A percentile compares a stretch with the other conserved stretches of the same genome.
Conservation (phyloP, 2,329 filamentous ascomycete genomes). For the Diaporthe citrichinensis region DNA sequence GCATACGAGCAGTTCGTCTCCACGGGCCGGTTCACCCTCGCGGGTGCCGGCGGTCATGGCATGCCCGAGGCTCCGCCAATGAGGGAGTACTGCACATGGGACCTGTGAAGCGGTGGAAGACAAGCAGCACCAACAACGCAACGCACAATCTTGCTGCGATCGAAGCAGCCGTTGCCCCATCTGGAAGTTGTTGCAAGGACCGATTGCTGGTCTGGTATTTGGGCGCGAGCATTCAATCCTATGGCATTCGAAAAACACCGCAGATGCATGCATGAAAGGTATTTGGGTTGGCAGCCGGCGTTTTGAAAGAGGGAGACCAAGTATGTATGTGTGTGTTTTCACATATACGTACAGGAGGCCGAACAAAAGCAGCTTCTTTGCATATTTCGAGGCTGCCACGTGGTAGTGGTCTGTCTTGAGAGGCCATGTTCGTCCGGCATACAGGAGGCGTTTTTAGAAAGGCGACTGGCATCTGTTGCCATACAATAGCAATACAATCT, state of each 20-base stretch:
- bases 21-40: constrained; percentile 76
- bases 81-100: constrained; percentile 81
- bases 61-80: constrained; percentile 86
- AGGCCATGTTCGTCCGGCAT: neutral
- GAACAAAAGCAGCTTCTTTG: constrained; percentile 22
- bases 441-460: constrained; percentile 12
- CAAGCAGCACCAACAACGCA: neutral
- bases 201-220: neutral
- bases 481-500: constrained; percentile 7
- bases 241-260: neutral
- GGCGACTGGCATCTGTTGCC: constrained; percentile 9
- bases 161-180: too few species aligned
- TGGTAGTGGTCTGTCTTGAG: neutral
- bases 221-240: neutral
- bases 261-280: constrained; percentile 2
- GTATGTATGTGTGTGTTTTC: neutral
- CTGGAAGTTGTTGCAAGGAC: neutral
- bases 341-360: neutral
- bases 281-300: constrained; percentile 5
- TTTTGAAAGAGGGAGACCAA: neutral
- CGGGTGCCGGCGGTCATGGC: constrained; percentile 57
- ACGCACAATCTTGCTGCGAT: neutral
- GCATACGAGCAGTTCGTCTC: constrained; percentile 68
- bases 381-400: neutral
- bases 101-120: constrained; percentile 66